These are phyloP conservation scores for Cicer yamashitae DNA, from an alignment of 306 rosid species.

Conservation along the genomic window DNA sequence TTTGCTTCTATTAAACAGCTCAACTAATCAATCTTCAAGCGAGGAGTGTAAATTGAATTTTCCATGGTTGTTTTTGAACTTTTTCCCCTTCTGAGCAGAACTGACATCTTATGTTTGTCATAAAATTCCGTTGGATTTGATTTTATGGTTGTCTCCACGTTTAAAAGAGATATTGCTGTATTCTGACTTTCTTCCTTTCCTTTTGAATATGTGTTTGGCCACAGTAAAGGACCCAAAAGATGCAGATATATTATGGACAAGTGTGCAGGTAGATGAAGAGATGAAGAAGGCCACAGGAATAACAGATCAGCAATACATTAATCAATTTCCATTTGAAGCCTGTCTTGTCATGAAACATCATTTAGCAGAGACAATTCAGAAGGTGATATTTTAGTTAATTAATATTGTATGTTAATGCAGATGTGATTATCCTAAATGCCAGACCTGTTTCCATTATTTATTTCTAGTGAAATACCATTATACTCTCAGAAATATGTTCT, in stretches of 20 bases:
- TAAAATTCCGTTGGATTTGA: slow-evolving; percentile 4
- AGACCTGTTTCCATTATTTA: slow-evolving; percentile 7
- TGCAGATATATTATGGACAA: slow-evolving; percentile 91
- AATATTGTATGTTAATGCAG: slow-evolving; percentile 22
- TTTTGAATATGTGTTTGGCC: slow-evolving; percentile 45
- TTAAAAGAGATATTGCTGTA: slow-evolving; percentile 8
- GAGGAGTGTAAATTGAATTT: slow-evolving; percentile 10
- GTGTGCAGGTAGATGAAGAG: slow-evolving; percentile 86
- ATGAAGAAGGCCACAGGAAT: slow-evolving; percentile 78
- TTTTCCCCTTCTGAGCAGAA: slow-evolving; percentile 21
- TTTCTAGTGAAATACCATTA: slow-evolving; percentile 21
- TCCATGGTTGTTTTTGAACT: slow-evolving; percentile 14
- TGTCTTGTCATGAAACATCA: slow-evolving; percentile 98
- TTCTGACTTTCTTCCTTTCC: slow-evolving; percentile 36
- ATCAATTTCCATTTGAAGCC: slow-evolving; percentile 96
- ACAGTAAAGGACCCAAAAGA: slow-evolving; percentile 81
- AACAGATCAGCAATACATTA: slow-evolving; percentile 76
- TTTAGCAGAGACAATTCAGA: slow-evolving; percentile 88
- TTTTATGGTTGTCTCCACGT: slow-evolving; percentile 28
- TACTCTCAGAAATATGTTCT: slow-evolving; percentile 1
- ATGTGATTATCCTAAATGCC: slow-evolving; percentile 25
- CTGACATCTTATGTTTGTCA: slow-evolving; percentile 11
- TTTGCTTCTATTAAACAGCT: not conserved
- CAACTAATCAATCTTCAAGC: slow-evolving; percentile 8
- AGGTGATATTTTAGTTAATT: slow-evolving; percentile 60